Base-by-base conservation (phyloP, 2,329 filamentous ascomycete genomes). In the Lomentospora prolificans region DNA sequence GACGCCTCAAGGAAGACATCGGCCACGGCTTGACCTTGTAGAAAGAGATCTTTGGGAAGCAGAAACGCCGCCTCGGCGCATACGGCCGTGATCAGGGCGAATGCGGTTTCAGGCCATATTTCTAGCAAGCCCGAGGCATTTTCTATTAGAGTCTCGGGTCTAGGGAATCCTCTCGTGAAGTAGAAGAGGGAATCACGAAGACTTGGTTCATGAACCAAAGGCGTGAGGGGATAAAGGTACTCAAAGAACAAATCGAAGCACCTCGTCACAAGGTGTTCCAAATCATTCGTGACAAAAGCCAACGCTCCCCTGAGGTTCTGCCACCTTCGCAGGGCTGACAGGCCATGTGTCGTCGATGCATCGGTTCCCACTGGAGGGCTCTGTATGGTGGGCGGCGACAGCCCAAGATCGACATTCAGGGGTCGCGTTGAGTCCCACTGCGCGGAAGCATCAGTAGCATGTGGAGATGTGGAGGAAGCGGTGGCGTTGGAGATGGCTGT, bases 71-170 rank as follows among this genome's bases (percentile, higher is more conserved):
- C 67, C 46, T 74, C 68, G 1, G 72, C 71, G 10, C 71, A 74
- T 1, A 74, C 66, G n/a, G 72, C 72, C 0, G 72, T 73, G 48
- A 75, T 67, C 12, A 75, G 58, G 0, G 71, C 71, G 50, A 74
- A 74, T 0, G 66, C 65, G 2, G 70, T 64, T 52, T 73, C 69
- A 0, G 65, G 65, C 67, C 68, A 70, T 6, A 62, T 60, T 30
- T 67, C 65, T 48, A 64, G 58, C 52, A 12, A 61, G 53, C 8
- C 52, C 60, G 9, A n/a, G n/a, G n/a, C n/a, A 7, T 36, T 7
- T n/a, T n/a, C 31, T 3, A 12, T n/a, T n/a, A 7, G 31, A 9
- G 31, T n/a, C 3, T 36, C 31, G 31, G 31, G 31, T 7, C 31
- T 36, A 7, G 3, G 31, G 31, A 36, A 36, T 9, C 6, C 31